Evolutionary conservation across 768 basidiomycete genomes (phyloP).

Genomic region (Collybia mongolica): DNA sequence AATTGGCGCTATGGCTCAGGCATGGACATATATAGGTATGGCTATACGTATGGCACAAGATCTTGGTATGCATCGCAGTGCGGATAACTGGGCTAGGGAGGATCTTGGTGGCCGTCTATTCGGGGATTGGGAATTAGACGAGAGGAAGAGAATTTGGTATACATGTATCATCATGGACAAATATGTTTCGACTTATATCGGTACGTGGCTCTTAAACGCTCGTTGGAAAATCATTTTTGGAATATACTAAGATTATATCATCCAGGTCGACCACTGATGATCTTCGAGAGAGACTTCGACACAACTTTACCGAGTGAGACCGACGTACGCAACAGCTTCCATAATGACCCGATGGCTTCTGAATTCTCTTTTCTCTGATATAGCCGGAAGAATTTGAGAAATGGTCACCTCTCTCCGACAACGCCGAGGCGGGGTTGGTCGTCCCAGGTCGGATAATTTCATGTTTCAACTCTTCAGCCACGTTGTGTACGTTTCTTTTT

Average conservation of each 20-base stretch:
- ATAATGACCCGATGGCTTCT: neutral
- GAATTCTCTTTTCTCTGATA: neutral
- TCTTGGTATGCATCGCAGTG: conserved; percentile 77
- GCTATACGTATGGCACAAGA: conserved; percentile 93
- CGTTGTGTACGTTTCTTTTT: conserved; percentile 51
- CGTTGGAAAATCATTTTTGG: neutral
- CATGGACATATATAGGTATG: conserved; percentile 87
- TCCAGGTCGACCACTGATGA: conserved; percentile 69
- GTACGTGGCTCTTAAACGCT: conserved; percentile 27
- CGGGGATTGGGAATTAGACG: conserved; percentile 58
- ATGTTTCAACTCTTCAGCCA: conserved; percentile 76
- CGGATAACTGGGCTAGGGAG: conserved; percentile 73
- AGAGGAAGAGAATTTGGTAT: conserved; percentile 76
- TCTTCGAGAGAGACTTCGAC: conserved; percentile 76
- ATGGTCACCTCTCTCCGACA: conserved; percentile 34
- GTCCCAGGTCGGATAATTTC: conserved; percentile 56
- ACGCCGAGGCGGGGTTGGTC: conserved; percentile 24
- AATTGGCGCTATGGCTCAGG: conserved; percentile 85
- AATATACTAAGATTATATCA: conserved; percentile 2
- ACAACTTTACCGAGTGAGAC: conserved; percentile 61
- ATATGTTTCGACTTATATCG: conserved; percentile 79
- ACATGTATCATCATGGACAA: conserved; percentile 78
- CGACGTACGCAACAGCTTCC: conserved; percentile 40
- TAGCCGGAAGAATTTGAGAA: conserved; percentile 67
- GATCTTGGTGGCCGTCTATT: conserved; percentile 60